Evolutionary conservation across 805 yeast species (phyloP).

Genomic region (Pichia occidentalis): DNA sequence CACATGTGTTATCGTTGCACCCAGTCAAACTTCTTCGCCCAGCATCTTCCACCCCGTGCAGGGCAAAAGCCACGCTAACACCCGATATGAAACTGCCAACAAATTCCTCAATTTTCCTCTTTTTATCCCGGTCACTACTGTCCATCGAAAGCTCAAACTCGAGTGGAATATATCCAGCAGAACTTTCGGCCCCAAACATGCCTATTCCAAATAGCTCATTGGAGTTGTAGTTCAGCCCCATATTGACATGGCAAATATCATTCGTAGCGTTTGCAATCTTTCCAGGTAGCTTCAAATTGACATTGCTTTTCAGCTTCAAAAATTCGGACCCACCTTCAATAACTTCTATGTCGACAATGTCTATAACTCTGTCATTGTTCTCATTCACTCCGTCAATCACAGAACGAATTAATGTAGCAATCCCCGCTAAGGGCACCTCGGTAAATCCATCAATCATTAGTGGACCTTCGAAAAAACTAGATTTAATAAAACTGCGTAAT

Average conservation of each 20-base stretch:
- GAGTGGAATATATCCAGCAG: conserved; percentile 1
- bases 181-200: conserved; percentile 26
- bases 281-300: not conserved
- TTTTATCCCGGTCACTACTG: not conserved
- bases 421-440: not conserved
- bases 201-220: conserved; percentile 5
- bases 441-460: not conserved
- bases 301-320: not conserved
- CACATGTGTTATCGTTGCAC: conserved; percentile 1
- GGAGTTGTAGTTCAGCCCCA: not conserved
- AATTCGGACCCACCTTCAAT: not conserved
- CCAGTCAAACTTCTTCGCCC: conserved; percentile 13
- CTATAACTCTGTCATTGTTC: not conserved
- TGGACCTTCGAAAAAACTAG: conserved; percentile 8
- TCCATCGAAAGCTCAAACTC: not conserved
- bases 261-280: not conserved
- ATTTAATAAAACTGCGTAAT: not conserved
- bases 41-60: conserved; percentile 25
- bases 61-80: conserved; percentile 17
- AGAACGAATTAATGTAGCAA: not conserved
- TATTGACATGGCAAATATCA: conserved; percentile 1
- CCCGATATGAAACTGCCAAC: conserved; percentile 37
- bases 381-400: not conserved
- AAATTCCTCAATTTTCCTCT: conserved; percentile 20
- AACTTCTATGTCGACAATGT: not conserved